Base-by-base conservation (phyloP, 345 rosid species). In the Populus deltoides region DNA sequence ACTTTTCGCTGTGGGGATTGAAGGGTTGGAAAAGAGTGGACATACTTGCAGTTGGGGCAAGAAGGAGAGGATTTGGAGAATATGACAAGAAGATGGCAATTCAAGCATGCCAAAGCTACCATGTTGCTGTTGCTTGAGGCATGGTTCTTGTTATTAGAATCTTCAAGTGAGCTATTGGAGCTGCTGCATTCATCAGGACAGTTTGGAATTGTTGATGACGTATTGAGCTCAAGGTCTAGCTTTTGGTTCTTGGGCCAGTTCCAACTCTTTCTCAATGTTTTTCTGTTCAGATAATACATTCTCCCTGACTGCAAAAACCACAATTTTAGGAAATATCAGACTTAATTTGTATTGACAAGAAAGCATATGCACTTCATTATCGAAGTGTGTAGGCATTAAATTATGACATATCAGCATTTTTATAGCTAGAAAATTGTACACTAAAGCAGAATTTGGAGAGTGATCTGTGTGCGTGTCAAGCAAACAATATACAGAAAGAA, bases 21-120 rank as follows among this genome's bases (percentile, higher is more conserved):
- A 3, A 70, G 63, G 43, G 73, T 4, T 18, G 87, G 79, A 51
- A 86, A 84, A 10, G 89, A 82, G 86, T 88, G 90, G 29, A 88
- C 72, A 71, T 75, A 86, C 81, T 88, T 88, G 90, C 90, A 88
- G 35, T 88, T 88, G 2, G 90, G 90, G 75, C 90, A 88, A 39
- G 89, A 79, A 62, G 89, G 90, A 35, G 86, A 82, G 4, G 90
- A 79, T 81, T 76, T 86, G 43, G 89, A 84, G 36, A 88, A 82
- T 3, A 88, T 88, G 18, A 88, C 89, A 39, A 88, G 87, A 8
- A 88, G 89, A 81, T 88, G 90, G 38, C 90, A 88, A 74, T 84
- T 88, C 74, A 81, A 63, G 51, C 90, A 88, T 24, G 90, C 86
- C 76, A 88, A 67, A 12, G 90, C 90, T 66, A 88, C 87, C 88